Percentiles rank a stretch among this genome's conserved stretches.
phyloP scores from a whole-genome alignment of 331 rosid genomes.

The Malus hybrid region DNA sequence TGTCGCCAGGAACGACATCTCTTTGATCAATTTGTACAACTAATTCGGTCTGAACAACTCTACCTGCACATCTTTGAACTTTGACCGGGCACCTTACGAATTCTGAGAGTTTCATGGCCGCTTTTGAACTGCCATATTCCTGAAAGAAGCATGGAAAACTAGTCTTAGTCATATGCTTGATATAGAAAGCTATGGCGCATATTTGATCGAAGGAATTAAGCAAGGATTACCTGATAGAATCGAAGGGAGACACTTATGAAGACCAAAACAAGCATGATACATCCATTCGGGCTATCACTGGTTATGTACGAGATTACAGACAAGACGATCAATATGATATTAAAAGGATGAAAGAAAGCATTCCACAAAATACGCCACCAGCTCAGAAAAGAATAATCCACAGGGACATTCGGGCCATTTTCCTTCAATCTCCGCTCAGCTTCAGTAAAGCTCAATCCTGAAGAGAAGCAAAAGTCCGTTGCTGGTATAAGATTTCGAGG shows the following conservation, averaged over 20 bases:
- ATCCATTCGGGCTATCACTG: slow-evolving; percentile 53
- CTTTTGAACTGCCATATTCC: slow-evolving; percentile 82
- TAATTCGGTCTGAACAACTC: slow-evolving; percentile 65
- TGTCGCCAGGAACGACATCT: slow-evolving; percentile 82
- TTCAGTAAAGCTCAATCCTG: slow-evolving; percentile 77
- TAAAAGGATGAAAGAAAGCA: slow-evolving; percentile 76
- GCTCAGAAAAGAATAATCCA: slow-evolving; percentile 48
- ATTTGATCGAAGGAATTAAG: background rate
- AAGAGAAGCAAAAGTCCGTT: slow-evolving; percentile 7
- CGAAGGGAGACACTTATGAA: slow-evolving; percentile 69
- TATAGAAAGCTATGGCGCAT: background rate
- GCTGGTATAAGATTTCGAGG: background rate
- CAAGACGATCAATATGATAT: slow-evolving; percentile 60
- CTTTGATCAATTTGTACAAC: slow-evolving; percentile 78
- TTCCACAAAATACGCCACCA: slow-evolving; percentile 82
- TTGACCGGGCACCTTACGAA: slow-evolving; percentile 59
- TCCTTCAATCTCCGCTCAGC: slow-evolving; percentile 71
- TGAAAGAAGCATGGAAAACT: slow-evolving; percentile 13
- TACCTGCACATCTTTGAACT: slow-evolving; percentile 88
- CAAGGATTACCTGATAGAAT: slow-evolving; percentile 56
- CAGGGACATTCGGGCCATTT: slow-evolving; percentile 67
- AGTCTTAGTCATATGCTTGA: background rate
- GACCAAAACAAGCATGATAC: slow-evolving; percentile 69
- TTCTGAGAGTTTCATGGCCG: slow-evolving; percentile 76
- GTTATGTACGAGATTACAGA: slow-evolving; percentile 59